Evolutionary conservation across 164 flowering plant genomes (phyloP).

Genomic region (Vitis labrusca): DNA sequence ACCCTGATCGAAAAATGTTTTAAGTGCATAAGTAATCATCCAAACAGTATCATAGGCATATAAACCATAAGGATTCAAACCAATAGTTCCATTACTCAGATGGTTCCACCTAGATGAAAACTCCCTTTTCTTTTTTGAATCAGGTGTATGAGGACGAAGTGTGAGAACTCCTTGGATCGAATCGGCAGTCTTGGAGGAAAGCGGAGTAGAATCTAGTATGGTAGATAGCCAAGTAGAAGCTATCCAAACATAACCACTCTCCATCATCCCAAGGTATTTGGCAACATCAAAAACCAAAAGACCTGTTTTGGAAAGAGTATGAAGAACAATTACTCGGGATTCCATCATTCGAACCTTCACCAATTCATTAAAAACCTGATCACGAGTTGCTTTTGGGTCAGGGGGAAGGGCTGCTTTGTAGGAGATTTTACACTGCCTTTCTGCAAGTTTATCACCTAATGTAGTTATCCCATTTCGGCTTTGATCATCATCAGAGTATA

Average conservation of each 20-base stretch:
- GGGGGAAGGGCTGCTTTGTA: slow-evolving; percentile 53
- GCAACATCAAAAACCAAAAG: slow-evolving; percentile 43
- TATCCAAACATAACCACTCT: slow-evolving; percentile 56
- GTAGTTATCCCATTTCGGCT: slow-evolving; percentile 45
- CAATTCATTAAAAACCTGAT: slow-evolving; percentile 24
- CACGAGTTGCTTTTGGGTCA: slow-evolving; percentile 23
- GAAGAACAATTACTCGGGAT: slow-evolving; percentile 48
- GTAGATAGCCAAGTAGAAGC: slow-evolving; percentile 52
- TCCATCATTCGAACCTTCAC: slow-evolving; percentile 41
- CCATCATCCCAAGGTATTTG: slow-evolving; percentile 50
- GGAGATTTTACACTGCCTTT: slow-evolving; percentile 42
- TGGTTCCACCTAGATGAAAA: slow-evolving; percentile 48
- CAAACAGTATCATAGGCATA: slow-evolving; percentile 79
- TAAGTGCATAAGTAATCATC: slow-evolving; percentile 51
- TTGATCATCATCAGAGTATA: slow-evolving; percentile 60
- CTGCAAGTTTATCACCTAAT: slow-evolving; percentile 49
- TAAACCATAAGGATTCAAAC: slow-evolving; percentile 55
- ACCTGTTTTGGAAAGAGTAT: slow-evolving; percentile 36
- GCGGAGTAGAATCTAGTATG: slow-evolving; percentile 42
- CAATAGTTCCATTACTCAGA: slow-evolving; percentile 45
- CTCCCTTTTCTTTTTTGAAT: slow-evolving; percentile 36
- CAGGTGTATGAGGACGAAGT: slow-evolving; percentile 56
- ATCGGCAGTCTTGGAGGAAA: slow-evolving; percentile 16
- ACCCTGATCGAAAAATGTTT: slow-evolving; percentile 40
- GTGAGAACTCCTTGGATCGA: slow-evolving; percentile 57